phyloP scores from a whole-genome alignment of 768 basidiomycete species.

The Psilocybe cubensis region DNA sequence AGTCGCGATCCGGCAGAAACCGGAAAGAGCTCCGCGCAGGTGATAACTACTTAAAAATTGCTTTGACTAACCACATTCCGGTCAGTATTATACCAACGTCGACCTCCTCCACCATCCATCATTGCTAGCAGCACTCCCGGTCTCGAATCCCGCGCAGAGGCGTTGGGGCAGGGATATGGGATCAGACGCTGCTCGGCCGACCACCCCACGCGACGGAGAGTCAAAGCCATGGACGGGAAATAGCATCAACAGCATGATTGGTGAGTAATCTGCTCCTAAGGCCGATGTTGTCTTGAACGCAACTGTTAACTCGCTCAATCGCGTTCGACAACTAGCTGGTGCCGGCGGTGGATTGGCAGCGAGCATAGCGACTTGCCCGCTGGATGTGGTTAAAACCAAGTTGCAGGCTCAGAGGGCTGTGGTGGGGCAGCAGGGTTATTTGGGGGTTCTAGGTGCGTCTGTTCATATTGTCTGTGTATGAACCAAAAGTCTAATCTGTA shows the following conservation, averaged over 20 bases:
- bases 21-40: slow-evolving; percentile 5
- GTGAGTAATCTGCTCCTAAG: slow-evolving; percentile 41
- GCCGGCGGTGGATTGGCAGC: slow-evolving; percentile 94
- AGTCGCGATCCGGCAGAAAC: slow-evolving; percentile 8
- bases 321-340: slow-evolving; percentile 60
- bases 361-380: slow-evolving; percentile 92
- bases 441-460: slow-evolving; percentile 76
- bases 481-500: neutral
- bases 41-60: slow-evolving; percentile 11
- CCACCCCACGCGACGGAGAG: slow-evolving; percentile 23
- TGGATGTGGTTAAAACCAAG: slow-evolving; percentile 98
- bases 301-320: neutral
- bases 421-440: slow-evolving; percentile 71
- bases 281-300: neutral
- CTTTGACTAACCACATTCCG: neutral
- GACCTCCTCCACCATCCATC: slow-evolving; percentile 11
- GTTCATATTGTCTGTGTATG: neutral
- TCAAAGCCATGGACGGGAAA: slow-evolving; percentile 66
- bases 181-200: slow-evolving; percentile 36
- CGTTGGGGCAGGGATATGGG: slow-evolving; percentile 70
- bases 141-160: slow-evolving; percentile 52
- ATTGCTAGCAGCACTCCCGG: slow-evolving; percentile 22
- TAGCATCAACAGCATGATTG: slow-evolving; percentile 87
- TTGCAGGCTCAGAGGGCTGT: slow-evolving; percentile 89
- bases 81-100: slow-evolving; percentile 15